Percentiles rank a stretch among this genome's conserved stretches.
These are phyloP conservation scores for Epichloe uncinata DNA, from an alignment of 2,329 filamentous ascomycete genomes.

Conservation along the genomic window DNA sequence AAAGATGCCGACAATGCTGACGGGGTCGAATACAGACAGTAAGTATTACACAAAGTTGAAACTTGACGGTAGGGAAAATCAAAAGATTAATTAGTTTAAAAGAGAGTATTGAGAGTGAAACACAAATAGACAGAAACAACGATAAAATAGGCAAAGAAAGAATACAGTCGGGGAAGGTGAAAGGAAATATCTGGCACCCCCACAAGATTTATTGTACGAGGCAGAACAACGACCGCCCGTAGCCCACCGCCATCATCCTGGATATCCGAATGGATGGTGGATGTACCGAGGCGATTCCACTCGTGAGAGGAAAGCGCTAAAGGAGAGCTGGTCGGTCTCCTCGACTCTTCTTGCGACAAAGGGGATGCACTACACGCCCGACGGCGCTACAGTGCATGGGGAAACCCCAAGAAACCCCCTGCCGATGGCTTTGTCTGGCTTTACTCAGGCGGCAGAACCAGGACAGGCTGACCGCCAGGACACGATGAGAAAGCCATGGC, in stretches of 20 bases:
- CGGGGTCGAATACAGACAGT: too few species aligned
- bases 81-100: neutral
- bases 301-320: too few species aligned
- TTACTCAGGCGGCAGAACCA: neutral
- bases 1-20: neutral
- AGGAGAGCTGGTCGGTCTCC: too few species aligned
- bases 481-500: neutral
- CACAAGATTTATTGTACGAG: too few species aligned
- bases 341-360: too few species aligned
- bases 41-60: too few species aligned
- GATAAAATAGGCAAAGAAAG: neutral
- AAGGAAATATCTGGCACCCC: too few species aligned
- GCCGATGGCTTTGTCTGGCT: neutral
- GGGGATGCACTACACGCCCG: too few species aligned
- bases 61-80: neutral
- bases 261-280: too few species aligned
- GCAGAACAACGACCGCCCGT: too few species aligned
- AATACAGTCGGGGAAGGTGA: neutral
- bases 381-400: neutral
- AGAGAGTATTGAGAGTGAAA: neutral
- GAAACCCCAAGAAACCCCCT: neutral
- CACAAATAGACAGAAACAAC: neutral
- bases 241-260: too few species aligned
- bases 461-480: neutral
- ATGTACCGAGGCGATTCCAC: too few species aligned